Evolutionary conservation across 202 grass and related monocot genomes (phyloP), one percentile per base, ranked within the genome.

Genomic region (Thinopyrum obtusiflorum): DNA sequence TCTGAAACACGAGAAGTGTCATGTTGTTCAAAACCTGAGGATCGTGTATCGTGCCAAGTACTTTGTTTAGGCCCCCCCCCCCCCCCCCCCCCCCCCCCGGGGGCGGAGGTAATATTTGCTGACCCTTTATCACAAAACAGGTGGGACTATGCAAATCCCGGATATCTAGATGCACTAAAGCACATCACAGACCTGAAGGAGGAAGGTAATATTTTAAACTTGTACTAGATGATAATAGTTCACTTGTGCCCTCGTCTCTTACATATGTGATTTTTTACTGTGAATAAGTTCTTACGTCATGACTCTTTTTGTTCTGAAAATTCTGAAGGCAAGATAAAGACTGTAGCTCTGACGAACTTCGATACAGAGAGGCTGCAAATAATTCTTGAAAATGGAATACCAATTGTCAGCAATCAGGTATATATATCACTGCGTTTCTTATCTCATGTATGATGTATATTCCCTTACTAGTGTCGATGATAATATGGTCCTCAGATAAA

Each of bases 321-420:
- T 60, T 88, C 11, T 92, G 84, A 87, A 98, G 96, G 96, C 85
- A 98, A 96, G 90, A 96, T 98, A 84, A 96, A 92, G 80, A 95
- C 91, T 1, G 39, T 98, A 80, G 96, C 96, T 83, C 85, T 96
- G 73, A 96, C 96, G 2, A 98, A 98, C 69, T 98, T 98, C 42
- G 96, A 98, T 71, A 92, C 96, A 4, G 91, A 98, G 49, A 91
- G 90, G 57, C 84, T 98, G 27, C 96, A 95, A 4, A 94, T 92
- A 91, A 98, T 98, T 44, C 87, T 98, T 23, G 93, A 98, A 94
- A 98, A 94, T 79, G 89, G 89, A 36, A 98, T 98, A 78, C 96
- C 96, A 46, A 57, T 98, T 85, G 96, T 98, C 61, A 96, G 93
- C 82, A 98, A 96, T 73, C 96, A 98, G 90, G 96, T 96, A 91